Evolutionary conservation across 371 early-diverging fungal species (phyloP), one percentile per base, ranked within the genome.

Genomic region (Parasitella parasitica): DNA sequence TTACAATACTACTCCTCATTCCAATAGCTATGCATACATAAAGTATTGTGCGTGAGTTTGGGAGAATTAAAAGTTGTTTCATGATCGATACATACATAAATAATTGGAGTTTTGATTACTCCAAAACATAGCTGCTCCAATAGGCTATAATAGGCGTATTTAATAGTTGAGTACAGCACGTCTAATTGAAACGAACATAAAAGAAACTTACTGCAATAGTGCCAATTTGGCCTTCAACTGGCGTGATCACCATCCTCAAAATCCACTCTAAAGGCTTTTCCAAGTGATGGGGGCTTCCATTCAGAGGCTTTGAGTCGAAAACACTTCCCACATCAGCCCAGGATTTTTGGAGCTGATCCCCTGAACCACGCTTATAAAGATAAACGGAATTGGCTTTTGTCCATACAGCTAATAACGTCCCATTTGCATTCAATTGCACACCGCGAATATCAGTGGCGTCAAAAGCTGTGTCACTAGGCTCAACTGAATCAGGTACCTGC

Each of bases 391-490:
- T 66, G 3, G 59, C 52, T 27, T 78, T 74, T 26, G 77, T 75
- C 81, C 81, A 80, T 5, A 76, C 59, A 4, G 76, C 78, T 41
- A 77, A 59, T 6, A 72, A 24, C 0, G 72, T 71, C 1, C 76
- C 78, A 20, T 67, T 58, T 1, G 61, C 60, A 55, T 77, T 73
- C 18, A 77, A 15, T 34, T 61, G 46, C 2, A 72, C 38, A 0
- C 81, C 81, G 6, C 54, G 8, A 16, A 76, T 76, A 20, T 68
- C 64, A 48, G 20, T 54, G 8, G 49, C 34, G 48, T 68, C 69
- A 35, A 28, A 30, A 9, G n/a, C 43, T 46, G 41, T 43, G 30
- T 46, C 28, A 28, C 28, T 49, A 4, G 49, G 35, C 3, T 46
- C 57, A 12, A 61, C 48, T 27, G 55, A 49, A 38, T 62, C 62